Evolutionary conservation across 768 basidiomycete species (phyloP).

Genomic region (Galerina marginata): DNA sequence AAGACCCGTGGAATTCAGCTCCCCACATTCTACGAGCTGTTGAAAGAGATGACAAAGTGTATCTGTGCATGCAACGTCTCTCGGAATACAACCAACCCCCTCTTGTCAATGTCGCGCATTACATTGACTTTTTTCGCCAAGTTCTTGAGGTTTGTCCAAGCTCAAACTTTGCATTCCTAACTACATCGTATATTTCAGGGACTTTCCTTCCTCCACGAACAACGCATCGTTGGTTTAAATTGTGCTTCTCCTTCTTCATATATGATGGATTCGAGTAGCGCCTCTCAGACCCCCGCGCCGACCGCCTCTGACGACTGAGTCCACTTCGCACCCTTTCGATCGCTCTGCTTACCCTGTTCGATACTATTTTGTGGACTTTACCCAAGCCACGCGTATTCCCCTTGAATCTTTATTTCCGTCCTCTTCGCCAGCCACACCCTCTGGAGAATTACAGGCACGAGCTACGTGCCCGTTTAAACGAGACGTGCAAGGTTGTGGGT

Average conservation of each 20-base stretch:
- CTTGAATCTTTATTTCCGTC: constrained; percentile 13
- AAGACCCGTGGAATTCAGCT: constrained; percentile 60
- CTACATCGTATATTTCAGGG: constrained; percentile 32
- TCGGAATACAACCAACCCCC: constrained; percentile 51
- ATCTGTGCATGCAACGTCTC: constrained; percentile 51
- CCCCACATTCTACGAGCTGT: constrained; percentile 52
- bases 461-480: constrained; percentile 31
- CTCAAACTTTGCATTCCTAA: background rate
- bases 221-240: constrained; percentile 41
- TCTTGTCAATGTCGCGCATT: constrained; percentile 50
- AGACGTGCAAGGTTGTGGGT: constrained; percentile 48
- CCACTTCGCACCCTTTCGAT: constrained; percentile 34
- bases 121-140: constrained; percentile 57
- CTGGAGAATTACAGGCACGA: background rate
- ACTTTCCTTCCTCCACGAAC: constrained; percentile 55
- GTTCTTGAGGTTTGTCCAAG: constrained; percentile 47
- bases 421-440: constrained; percentile 20
- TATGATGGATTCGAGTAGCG: constrained; percentile 51
- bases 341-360: constrained; percentile 41
- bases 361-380: constrained; percentile 42
- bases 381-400: constrained; percentile 24
- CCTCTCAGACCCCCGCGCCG: constrained; percentile 15
- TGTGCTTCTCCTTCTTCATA: constrained; percentile 40
- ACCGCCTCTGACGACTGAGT: constrained; percentile 5
- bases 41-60: constrained; percentile 45